Evolutionary conservation across 306 rosid genomes (phyloP), one percentile per base, ranked within the genome.

Genomic region (Pyrus communis): DNA sequence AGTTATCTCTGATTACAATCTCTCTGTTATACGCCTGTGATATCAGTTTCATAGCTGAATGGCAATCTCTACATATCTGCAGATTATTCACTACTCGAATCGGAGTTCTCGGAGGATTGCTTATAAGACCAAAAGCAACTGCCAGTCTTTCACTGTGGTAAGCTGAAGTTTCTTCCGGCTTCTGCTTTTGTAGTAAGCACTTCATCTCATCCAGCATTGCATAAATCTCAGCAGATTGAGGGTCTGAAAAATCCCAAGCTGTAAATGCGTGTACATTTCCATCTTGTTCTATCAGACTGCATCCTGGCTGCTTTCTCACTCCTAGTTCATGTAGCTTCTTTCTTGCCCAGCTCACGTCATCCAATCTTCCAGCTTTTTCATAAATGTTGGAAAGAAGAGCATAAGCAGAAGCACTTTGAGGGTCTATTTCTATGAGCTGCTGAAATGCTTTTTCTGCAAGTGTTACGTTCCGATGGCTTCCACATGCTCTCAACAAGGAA

Each of bases 61-160:
- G 86, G 21, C 86, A 77, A 25, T 51, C 77, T 42, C 74, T 64
- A 43, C 76, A 65, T 11, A 73, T 77, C 77, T 79, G 69, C 45
- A 74, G 71, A 70, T 82, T 82, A 69, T 74, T 81, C 27, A 71
- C 77, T 11, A 70, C 69, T n/a, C 84, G 80, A 40, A 81, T 81
- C 0, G 62, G 74, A 51, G 63, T 73, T 57, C 69, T 51, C 3
- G 43, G 25, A 31, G 49, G 17, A 18, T 7, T 73, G 65, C 58
- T 70, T 42, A 27, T 43, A 9, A 78, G 61, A 40, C 85, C 76
- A 46, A 59, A 78, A 63, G 70, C 80, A 30, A 69, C 69, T 2
- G 82, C 77, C 22, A 78, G 40, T 51, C 70, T 70, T 69, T 78
- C 83, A 9, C 78, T 70, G 27, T 70, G 83, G 40, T 70, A 58